These are phyloP conservation scores for Magnusiomyces fungicola DNA, from an alignment of 1,139 yeast species.

Conservation along the genomic window DNA sequence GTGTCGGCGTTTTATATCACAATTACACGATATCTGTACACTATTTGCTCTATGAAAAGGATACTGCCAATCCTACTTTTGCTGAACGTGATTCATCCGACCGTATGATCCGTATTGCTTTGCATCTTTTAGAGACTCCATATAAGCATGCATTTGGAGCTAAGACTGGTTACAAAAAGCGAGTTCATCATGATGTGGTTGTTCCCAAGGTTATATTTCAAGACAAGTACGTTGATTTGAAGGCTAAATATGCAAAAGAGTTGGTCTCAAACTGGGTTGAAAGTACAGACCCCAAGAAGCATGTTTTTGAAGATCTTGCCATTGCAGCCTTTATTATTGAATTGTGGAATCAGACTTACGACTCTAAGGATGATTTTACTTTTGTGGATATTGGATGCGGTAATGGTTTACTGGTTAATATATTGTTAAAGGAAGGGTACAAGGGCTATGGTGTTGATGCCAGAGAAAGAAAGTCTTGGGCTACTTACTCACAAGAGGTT, in stretches of 20 bases:
- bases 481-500: slow-evolving; percentile 54
- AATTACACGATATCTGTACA: slow-evolving; percentile 60
- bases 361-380: slow-evolving; percentile 44
- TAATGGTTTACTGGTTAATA: slow-evolving; percentile 77
- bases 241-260: slow-evolving; percentile 69
- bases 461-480: slow-evolving; percentile 84
- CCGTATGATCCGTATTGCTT: slow-evolving; percentile 74
- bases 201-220: slow-evolving; percentile 81
- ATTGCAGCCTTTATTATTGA: slow-evolving; percentile 94
- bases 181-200: slow-evolving; percentile 82
- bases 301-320: slow-evolving; percentile 93
- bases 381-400: slow-evolving; percentile 95
- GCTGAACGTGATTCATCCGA: slow-evolving; percentile 33
- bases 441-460: slow-evolving; percentile 86
- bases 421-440: slow-evolving; percentile 72
- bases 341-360: slow-evolving; percentile 63
- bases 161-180: slow-evolving; percentile 74
- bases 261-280: slow-evolving; percentile 87
- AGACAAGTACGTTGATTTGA: slow-evolving; percentile 69
- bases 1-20: slow-evolving; percentile 66
- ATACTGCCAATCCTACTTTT: slow-evolving; percentile 5
- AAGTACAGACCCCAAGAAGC: slow-evolving; percentile 89
- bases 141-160: slow-evolving; percentile 78
- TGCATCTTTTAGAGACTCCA: slow-evolving; percentile 70
- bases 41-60: slow-evolving; percentile 53